Percentiles rank a stretch among this genome's conserved stretches.
phyloP scores from a whole-genome alignment of 257 asterid species.

The Scutellaria minor region DNA sequence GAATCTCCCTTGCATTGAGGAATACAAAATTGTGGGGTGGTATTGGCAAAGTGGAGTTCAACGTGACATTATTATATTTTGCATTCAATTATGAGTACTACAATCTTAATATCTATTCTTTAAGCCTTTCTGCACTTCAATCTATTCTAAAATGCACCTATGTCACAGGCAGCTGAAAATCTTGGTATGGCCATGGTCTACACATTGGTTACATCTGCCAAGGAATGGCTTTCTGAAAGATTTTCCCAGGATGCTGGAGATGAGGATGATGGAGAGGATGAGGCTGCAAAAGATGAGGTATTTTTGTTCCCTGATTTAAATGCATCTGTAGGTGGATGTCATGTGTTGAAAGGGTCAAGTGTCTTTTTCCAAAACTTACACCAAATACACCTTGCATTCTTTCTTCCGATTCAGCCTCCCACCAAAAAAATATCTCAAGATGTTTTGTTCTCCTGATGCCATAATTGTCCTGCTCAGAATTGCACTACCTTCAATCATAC shows the following conservation, averaged over 20 bases:
- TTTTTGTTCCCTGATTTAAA: constrained; percentile 16
- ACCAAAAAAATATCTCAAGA: neutral
- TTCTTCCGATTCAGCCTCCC: constrained; percentile 26
- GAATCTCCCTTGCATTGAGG: neutral
- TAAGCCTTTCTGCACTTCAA: constrained; percentile 9
- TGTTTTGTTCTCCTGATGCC: constrained; percentile 5
- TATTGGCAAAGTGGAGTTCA: constrained; percentile 1
- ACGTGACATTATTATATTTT: constrained; percentile 5
- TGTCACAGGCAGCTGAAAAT: constrained; percentile 76
- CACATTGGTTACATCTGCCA: constrained; percentile 88
- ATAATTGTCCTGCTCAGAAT: constrained; percentile 16
- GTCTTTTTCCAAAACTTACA: neutral
- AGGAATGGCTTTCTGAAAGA: constrained; percentile 96
- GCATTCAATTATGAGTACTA: constrained; percentile 20
- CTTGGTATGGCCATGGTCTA: constrained; percentile 98
- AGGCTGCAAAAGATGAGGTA: constrained; percentile 84
- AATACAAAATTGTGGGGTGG: constrained; percentile 1
- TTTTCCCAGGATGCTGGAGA: constrained; percentile 67
- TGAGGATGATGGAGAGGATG: constrained; percentile 60
- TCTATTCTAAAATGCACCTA: constrained; percentile 30
- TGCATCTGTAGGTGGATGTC: constrained; percentile 11
- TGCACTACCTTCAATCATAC: neutral
- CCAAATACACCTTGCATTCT: constrained; percentile 7
- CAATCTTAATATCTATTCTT: constrained; percentile 10
- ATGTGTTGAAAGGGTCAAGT: neutral